These are phyloP conservation scores for Gymnopilus dilepis DNA, from an alignment of 768 basidiomycete species.

Conservation along the genomic window DNA sequence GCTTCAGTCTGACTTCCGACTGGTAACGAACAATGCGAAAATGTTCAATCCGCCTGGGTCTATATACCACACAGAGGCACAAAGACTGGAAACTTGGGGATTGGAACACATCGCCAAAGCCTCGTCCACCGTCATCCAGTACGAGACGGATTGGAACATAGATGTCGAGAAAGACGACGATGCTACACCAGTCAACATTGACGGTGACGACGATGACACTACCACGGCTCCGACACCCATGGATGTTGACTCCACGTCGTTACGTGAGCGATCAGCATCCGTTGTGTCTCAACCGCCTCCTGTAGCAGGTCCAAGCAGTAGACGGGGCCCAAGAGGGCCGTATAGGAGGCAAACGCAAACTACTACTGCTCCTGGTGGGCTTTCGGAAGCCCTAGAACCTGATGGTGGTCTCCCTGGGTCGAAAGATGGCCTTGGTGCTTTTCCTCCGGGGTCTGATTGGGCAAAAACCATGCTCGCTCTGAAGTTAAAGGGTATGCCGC, in stretches of 20 bases:
- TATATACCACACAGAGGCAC: slow-evolving; percentile 78
- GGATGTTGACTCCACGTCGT: slow-evolving; percentile 48
- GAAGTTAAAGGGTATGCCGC: slow-evolving; percentile 69
- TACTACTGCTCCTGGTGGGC: slow-evolving; percentile 27
- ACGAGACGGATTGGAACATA: slow-evolving; percentile 85
- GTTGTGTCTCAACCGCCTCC: slow-evolving; percentile 48
- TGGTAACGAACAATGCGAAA: slow-evolving; percentile 78
- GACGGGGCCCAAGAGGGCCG: slow-evolving; percentile 56
- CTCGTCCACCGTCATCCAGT: slow-evolving; percentile 75
- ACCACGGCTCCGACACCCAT: slow-evolving; percentile 41
- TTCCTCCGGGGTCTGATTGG: slow-evolving; percentile 73
- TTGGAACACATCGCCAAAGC: slow-evolving; percentile 77
- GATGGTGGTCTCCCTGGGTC: slow-evolving; percentile 79
- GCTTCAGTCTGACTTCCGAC: slow-evolving; percentile 67
- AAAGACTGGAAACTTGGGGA: slow-evolving; percentile 70
- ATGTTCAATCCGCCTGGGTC: slow-evolving; percentile 76
- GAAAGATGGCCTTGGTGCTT: slow-evolving; percentile 75
- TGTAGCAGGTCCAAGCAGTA: slow-evolving; percentile 30
- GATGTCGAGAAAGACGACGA: slow-evolving; percentile 76
- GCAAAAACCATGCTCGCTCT: slow-evolving; percentile 74
- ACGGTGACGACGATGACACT: slow-evolving; percentile 43
- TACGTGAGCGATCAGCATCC: slow-evolving; percentile 50
- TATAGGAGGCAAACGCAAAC: slow-evolving; percentile 51
- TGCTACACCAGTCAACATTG: slow-evolving; percentile 41
- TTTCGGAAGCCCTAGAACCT: slow-evolving; percentile 59